Evolutionary conservation across 805 yeast species (phyloP).

Genomic region (Wickerhamiella azymoides): DNA sequence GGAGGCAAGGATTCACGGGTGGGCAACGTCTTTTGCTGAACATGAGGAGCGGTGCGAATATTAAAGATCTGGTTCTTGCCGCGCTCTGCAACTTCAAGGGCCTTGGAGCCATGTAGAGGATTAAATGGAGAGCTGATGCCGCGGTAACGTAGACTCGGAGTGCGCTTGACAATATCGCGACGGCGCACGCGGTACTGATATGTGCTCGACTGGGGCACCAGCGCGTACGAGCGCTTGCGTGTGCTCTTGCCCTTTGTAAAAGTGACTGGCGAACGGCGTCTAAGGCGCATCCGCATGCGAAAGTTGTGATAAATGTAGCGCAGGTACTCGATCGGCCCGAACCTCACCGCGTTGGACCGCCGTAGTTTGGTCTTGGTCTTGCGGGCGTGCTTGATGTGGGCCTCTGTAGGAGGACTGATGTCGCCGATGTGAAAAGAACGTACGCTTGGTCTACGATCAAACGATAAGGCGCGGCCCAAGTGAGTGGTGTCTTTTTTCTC

Average conservation of each 20-base stretch:
- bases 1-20: neutral
- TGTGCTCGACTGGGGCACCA: constrained; percentile 16
- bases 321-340: constrained; percentile 8
- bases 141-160: neutral
- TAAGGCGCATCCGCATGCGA: constrained; percentile 3
- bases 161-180: constrained; percentile 11
- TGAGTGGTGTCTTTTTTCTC: constrained; percentile 3
- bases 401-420: neutral
- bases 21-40: neutral
- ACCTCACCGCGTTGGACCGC: constrained; percentile 12
- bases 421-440: constrained; percentile 2
- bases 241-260: constrained; percentile 12
- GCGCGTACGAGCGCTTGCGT: constrained; percentile 16
- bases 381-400: neutral
- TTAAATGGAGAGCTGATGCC: neutral
- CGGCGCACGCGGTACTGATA: constrained; percentile 10
- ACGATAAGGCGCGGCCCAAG: constrained; percentile 1
- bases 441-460: constrained; percentile 4
- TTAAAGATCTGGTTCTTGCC: constrained; percentile 4
- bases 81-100: neutral
- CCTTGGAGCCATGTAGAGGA: constrained; percentile 1
- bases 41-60: neutral
- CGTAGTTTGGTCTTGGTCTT: constrained; percentile 4
- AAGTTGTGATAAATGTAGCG: neutral
- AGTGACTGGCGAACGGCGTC: neutral